Evolutionary conservation across 1,139 yeast genomes (phyloP), one percentile per base, ranked within the genome.

Genomic region (Chernovozyma sophiae-reginae): DNA sequence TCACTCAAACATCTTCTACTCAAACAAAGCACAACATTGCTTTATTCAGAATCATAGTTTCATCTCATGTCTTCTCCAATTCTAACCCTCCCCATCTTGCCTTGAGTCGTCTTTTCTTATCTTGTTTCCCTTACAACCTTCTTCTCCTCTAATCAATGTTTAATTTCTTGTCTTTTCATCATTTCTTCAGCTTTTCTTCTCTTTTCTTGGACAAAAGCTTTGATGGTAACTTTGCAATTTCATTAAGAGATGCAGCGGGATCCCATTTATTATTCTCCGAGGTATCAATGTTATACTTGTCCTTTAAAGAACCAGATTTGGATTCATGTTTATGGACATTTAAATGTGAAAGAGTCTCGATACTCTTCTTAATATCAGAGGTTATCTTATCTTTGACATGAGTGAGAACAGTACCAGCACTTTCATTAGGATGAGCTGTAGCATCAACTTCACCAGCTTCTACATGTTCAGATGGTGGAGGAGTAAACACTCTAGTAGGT

Each of bases 401-500:
- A 32, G 18, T 14, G 28, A 17, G 8, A 26, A 25, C 14, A 18
- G 31, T 18, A 16, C 15, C 23, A 26, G 12, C 23, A 34, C 22
- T 23, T 17, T 20, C 11, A 33, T 35, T 5, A n/a, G n/a, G n/a
- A n/a, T n/a, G 8, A 26, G 28, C 14, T 16, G 31, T 18, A 16
- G 12, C 23, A 26, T 11, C 23, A 34, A 20, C 22, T 17, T 20
- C 11, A 33, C 35, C 3, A 8, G 20, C 31, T n/a, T 6, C 23
- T 20, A 10, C 23, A 20, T 20, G 23, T 26, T 19, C 32, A 11
- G 25, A 32, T 11, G 25, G 22, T 8, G 28, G 28, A 3, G 35
- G 35, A 14, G 34, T 25, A 29, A 50, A 50, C 8, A 26, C 29
- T 16, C 29, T 16, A 16, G 49, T 45, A 53, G 60, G 59, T 45